These are phyloP conservation scores for Tuber calosporum DNA, from an alignment of 495 filamentous ascomycete species.

Conservation along the genomic window DNA sequence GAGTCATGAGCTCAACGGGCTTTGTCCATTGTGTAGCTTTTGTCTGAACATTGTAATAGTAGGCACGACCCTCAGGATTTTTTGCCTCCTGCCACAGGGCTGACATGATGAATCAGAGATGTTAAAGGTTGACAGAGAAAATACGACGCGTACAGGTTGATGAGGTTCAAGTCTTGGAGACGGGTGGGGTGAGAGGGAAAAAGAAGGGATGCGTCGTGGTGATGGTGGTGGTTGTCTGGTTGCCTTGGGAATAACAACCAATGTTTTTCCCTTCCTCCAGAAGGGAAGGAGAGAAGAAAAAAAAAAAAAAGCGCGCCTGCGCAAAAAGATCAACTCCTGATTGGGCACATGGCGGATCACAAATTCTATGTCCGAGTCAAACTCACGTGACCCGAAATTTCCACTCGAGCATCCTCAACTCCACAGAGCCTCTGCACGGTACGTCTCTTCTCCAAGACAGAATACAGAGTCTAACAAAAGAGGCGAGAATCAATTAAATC, in stretches of 20 bases:
- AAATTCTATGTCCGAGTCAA: not conserved
- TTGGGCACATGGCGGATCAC: not conserved
- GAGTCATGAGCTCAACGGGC: slow-evolving; percentile 80
- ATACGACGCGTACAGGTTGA: slow-evolving; percentile 32
- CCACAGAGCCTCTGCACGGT: not conserved
- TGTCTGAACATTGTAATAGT: slow-evolving; percentile 84
- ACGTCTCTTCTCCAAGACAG: not conserved
- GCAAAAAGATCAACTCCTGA: not conserved
- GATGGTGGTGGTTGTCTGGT: slow-evolving; percentile 41
- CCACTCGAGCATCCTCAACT: not conserved
- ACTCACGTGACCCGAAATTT: not conserved
- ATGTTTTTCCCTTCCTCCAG: slow-evolving; percentile 22
- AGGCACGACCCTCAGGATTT: slow-evolving; percentile 72
- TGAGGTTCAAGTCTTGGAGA: slow-evolving; percentile 31
- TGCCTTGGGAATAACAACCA: not conserved
- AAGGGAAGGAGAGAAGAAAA: slow-evolving; percentile 14
- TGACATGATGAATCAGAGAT: slow-evolving; percentile 50
- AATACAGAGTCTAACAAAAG: not conserved
- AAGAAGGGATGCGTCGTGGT: slow-evolving; percentile 42
- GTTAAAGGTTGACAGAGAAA: slow-evolving; percentile 13
- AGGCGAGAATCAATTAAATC: not conserved
- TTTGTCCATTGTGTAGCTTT: slow-evolving; percentile 92
- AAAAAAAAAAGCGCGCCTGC: not conserved
- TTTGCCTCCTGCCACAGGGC: slow-evolving; percentile 74
- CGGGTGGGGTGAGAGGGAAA: slow-evolving; percentile 14